Evolutionary conservation across 306 rosid species (phyloP).

Genomic region (Quercus parvula): DNA sequence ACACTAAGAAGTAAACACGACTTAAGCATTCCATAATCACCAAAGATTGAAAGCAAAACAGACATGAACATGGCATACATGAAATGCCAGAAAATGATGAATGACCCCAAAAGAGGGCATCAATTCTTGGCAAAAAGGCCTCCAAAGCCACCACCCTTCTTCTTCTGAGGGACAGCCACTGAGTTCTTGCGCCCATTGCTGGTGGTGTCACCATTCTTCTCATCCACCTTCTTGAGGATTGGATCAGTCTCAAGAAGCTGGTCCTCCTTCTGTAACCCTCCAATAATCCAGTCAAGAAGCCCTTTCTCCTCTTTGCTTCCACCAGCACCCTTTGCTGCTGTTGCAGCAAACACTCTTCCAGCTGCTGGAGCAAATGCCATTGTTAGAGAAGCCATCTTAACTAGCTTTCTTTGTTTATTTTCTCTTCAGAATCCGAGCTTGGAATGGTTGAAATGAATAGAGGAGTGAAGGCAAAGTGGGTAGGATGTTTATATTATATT

Average conservation of each 20-base stretch:
- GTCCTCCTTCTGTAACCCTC: conserved; percentile 70
- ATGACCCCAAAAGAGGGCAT: neutral
- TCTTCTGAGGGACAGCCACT: conserved; percentile 63
- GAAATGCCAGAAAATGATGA: neutral
- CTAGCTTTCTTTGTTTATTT: neutral
- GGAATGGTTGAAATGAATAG: neutral
- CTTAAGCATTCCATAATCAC: conserved; percentile 17
- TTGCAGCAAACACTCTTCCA: conserved; percentile 52
- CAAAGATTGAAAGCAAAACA: conserved; percentile 20
- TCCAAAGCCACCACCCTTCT: conserved; percentile 76
- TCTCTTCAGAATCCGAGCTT: neutral
- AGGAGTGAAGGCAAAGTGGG: conserved; percentile 1
- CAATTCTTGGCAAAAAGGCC: conserved; percentile 73
- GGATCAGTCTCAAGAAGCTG: conserved; percentile 77
- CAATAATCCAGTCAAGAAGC: conserved; percentile 62
- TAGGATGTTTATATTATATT: conserved; percentile 19
- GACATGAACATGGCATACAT: conserved; percentile 4
- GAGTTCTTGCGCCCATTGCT: conserved; percentile 43
- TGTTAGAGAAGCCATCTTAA: conserved; percentile 66
- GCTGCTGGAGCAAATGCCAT: conserved; percentile 56
- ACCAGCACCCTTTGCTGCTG: conserved; percentile 55
- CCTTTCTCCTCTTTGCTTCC: conserved; percentile 69
- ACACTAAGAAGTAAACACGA: conserved; percentile 21
- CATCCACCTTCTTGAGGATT: conserved; percentile 76
- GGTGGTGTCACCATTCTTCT: conserved; percentile 33